These are phyloP conservation scores for Thalassiosira exigua DNA, from an alignment of 352 stramenopile genomes.

Conservation along the genomic window DNA sequence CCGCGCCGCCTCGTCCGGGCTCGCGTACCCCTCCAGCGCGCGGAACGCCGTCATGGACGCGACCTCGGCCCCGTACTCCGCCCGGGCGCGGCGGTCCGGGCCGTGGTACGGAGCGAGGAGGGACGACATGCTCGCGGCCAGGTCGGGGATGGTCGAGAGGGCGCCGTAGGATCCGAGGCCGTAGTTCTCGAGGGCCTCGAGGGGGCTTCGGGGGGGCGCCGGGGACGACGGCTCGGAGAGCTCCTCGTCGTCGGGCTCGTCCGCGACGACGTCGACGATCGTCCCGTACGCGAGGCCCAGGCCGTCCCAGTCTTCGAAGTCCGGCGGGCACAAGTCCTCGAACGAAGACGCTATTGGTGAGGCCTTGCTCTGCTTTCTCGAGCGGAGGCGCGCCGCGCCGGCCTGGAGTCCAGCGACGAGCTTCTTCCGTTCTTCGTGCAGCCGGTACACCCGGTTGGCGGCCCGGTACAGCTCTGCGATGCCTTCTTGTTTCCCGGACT, in stretches of 20 bases:
- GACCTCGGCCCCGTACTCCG: conserved; percentile 67
- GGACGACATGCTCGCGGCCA: conserved; percentile 46
- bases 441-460: conserved; percentile 49
- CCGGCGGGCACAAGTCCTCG: conserved; percentile 3
- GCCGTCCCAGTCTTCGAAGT: conserved; percentile 53
- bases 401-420: conserved; percentile 49
- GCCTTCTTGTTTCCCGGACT: conserved; percentile 4
- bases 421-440: conserved; percentile 68
- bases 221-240: neutral
- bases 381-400: conserved; percentile 46
- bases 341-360: neutral
- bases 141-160: conserved; percentile 49
- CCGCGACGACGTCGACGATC: neutral
- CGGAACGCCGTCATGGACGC: conserved; percentile 61
- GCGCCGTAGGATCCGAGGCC: conserved; percentile 59
- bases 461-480: conserved; percentile 53
- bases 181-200: conserved; percentile 57
- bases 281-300: conserved; percentile 17
- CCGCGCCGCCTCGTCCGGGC: conserved; percentile 28
- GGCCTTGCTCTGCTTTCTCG: conserved; percentile 45
- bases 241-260: neutral
- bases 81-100: conserved; percentile 34
- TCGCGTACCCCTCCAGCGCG: conserved; percentile 45
- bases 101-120: conserved; percentile 64
- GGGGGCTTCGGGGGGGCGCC: neutral